Conservation (phyloP, 208 protist species). For the Chromosphaera perkinsii region DNA sequence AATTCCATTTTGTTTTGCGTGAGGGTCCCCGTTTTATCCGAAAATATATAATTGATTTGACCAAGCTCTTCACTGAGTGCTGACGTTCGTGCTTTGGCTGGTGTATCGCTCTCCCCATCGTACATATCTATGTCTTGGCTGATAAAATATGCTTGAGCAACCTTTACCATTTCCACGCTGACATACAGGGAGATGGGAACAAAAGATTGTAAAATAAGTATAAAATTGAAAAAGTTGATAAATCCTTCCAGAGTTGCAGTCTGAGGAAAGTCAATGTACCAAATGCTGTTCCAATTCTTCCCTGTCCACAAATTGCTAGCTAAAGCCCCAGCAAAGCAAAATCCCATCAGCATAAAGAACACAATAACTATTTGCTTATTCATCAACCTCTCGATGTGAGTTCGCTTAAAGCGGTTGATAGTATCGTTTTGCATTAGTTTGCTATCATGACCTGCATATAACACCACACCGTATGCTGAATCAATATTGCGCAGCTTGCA, state of each 20-base stretch:
- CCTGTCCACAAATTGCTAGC: too few species aligned
- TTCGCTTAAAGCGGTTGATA: constrained; percentile 15
- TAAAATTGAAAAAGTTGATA: constrained; percentile 24
- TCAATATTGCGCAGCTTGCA: constrained; percentile 16
- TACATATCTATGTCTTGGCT: constrained; percentile 50
- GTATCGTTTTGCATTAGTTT: constrained; percentile 42
- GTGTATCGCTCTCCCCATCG: constrained; percentile 39
- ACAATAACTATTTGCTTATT: constrained; percentile 24
- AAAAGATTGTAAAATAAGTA: constrained; percentile 21
- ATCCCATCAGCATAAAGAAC: constrained; percentile 43
- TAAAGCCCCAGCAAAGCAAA: too few species aligned
- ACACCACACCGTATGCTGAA: constrained; percentile 3
- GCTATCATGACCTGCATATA: constrained; percentile 27
- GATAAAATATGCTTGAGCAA: constrained; percentile 37
- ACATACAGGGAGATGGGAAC: constrained; percentile 39
- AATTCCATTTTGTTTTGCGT: constrained; percentile 63
- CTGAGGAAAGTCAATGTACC: background rate
- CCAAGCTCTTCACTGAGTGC: constrained; percentile 57
- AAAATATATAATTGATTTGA: constrained; percentile 61
- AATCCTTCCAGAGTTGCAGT: too few species aligned
- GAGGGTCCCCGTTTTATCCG: constrained; percentile 66
- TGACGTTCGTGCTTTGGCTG: constrained; percentile 33
- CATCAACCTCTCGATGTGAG: constrained; percentile 17
- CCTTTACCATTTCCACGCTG: constrained; percentile 14
- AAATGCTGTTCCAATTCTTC: too few species aligned